These are phyloP conservation scores for Ambrosia hybrid DNA, from an alignment of 140 eudicot genomes.

Conservation along the genomic window DNA sequence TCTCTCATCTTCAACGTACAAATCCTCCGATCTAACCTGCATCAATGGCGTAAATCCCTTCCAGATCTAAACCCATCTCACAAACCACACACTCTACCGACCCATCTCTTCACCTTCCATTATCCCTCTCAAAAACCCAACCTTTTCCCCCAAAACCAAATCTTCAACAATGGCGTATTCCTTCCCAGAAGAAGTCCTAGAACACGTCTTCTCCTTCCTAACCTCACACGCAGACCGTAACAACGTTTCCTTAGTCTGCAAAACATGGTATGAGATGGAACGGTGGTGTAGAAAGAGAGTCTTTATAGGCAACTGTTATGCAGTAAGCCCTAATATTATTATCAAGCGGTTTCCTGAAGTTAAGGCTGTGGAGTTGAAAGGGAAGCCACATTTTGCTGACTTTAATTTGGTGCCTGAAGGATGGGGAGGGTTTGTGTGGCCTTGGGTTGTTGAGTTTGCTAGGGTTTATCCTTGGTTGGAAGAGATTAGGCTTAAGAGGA, in stretches of 20 bases:
- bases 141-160: too few species aligned
- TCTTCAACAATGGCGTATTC: conserved; percentile 48
- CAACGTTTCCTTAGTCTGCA: conserved; percentile 79
- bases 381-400: conserved; percentile 98
- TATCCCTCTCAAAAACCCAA: too few species aligned
- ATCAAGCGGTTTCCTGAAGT: conserved; percentile 75
- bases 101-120: too few species aligned
- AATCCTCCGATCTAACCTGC: conserved; percentile 32
- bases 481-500: conserved; percentile 81
- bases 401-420: conserved; percentile 93
- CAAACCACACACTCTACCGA: neutral
- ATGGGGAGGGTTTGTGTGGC: conserved; percentile 75
- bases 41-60: conserved; percentile 27
- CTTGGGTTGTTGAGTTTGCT: conserved; percentile 68
- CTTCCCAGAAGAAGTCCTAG: conserved; percentile 85
- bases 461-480: conserved; percentile 69
- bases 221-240: conserved; percentile 61
- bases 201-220: conserved; percentile 71
- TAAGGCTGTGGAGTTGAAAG: conserved; percentile 69
- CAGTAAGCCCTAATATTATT: conserved; percentile 64
- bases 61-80: conserved; percentile 51
- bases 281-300: conserved; percentile 69
- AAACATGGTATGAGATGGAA: conserved; percentile 89
- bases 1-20: conserved; percentile 31
- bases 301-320: conserved; percentile 86